phyloP scores from a whole-genome alignment of 1,139 yeast genomes.

The Yamadazyma jaroonii region DNA sequence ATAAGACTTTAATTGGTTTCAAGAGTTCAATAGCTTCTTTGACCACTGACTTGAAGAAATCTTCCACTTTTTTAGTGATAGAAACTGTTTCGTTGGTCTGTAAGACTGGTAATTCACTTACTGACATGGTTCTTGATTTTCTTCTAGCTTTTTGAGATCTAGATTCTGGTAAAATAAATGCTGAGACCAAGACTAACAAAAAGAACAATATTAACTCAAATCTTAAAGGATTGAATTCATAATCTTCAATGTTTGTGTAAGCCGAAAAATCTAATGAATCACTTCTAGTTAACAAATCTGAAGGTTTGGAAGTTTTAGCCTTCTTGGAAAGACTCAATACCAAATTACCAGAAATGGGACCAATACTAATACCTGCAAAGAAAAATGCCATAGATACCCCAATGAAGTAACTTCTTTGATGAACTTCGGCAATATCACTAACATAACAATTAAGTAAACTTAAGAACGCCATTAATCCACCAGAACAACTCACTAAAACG shows the following conservation, averaged over 20 bases:
- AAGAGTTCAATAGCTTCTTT: constrained; percentile 13
- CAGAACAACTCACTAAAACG: constrained; percentile 46
- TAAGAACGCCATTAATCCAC: constrained; percentile 48
- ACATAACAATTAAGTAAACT: constrained; percentile 57
- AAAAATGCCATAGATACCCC: constrained; percentile 56
- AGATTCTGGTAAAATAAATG: constrained; percentile 56
- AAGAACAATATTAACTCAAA: constrained; percentile 25
- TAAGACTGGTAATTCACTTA: background rate
- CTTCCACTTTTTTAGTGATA: background rate
- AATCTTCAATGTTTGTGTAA: constrained; percentile 11
- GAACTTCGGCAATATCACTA: constrained; percentile 61
- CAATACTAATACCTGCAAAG: constrained; percentile 59
- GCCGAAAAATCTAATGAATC: background rate
- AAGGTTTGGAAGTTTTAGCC: constrained; percentile 4
- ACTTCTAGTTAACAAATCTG: constrained; percentile 1
- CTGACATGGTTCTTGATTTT: constrained; percentile 41
- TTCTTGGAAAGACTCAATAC: constrained; percentile 18
- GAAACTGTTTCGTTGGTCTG: background rate
- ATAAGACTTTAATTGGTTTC: constrained; percentile 44
- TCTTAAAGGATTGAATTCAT: constrained; percentile 29
- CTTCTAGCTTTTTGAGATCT: constrained; percentile 43
- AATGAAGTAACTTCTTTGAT: constrained; percentile 49
- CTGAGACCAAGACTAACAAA: constrained; percentile 25
- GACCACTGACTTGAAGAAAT: background rate
- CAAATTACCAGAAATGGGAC: constrained; percentile 57